Evolutionary conservation across 805 yeast genomes (phyloP), one percentile per base, ranked within the genome.

Genomic region (Candida golubevii): DNA sequence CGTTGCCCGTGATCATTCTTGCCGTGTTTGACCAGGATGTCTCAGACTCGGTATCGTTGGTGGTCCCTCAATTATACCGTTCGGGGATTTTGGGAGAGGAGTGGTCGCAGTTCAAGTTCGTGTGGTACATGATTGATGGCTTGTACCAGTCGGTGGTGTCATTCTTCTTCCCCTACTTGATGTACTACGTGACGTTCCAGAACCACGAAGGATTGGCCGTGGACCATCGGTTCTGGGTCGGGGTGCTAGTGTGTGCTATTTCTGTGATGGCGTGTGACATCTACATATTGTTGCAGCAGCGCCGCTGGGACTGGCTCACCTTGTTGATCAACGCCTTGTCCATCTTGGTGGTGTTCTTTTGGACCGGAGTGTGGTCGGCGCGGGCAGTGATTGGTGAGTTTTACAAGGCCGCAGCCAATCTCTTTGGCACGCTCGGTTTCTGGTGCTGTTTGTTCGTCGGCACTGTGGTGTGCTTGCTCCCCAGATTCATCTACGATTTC

Each of bases 11-110:
- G 42, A 86, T 86, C 41, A 79, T 86, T 54, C 63, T 86, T 62
- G 93, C 87, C 51, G 77, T 86, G 26, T 77, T 86, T 49, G 95
- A 86, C 63, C 93, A 86, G 62, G 95, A 86, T 66, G 90, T 85
- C 18, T 74, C 73, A 46, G 88, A 79, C 49, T 75, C 78, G 35
- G 81, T 85, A 30, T 82, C 89, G 7, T 56, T 86, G 46, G 62
- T 83, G 44, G 85, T 84, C 28, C 95, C 95, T 3, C 87, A 86
- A 59, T 62, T 86, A 34, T 86, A 86, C 67, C 72, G 80, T 43
- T 72, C 78, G 33, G 95, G 95, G 61, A 85, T 86, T 35, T 60
- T 82, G 51, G 72, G 93, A 55, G 57, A 67, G 12, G 95, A 86
- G 58, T 86, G 88, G 85, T 77, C 79, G 7, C 77, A 79, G 59